phyloP scores from a whole-genome alignment of 768 basidiomycete genomes.

The Nevesoporus exiguus region DNA sequence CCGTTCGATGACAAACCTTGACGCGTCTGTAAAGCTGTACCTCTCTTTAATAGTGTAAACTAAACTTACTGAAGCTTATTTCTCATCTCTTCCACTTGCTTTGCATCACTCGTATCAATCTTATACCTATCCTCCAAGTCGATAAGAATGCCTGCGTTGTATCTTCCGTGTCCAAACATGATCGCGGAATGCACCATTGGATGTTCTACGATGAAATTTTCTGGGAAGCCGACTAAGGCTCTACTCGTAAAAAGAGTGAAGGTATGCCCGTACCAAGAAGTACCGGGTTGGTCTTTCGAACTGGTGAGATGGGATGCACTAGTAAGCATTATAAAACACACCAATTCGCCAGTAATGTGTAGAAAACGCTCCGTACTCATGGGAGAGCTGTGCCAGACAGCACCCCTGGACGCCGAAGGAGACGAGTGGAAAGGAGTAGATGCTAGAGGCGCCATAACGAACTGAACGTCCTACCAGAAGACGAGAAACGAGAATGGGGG shows the following conservation, averaged over 20 bases:
- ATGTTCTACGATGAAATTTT: slow-evolving; percentile 16
- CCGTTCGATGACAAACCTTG: slow-evolving; percentile 15
- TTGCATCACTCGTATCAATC: slow-evolving; percentile 9
- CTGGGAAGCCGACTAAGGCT: slow-evolving; percentile 4
- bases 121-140: slow-evolving; percentile 8
- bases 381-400: neutral
- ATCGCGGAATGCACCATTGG: slow-evolving; percentile 14
- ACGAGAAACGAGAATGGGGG: neutral
- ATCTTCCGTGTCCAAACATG: slow-evolving; percentile 24
- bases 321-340: neutral
- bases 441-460: slow-evolving; percentile 1
- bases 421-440: neutral
- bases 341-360: slow-evolving; percentile 19
- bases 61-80: slow-evolving; percentile 14
- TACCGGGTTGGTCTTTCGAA: slow-evolving; percentile 12
- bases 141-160: slow-evolving; percentile 15
- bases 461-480: slow-evolving; percentile 9
- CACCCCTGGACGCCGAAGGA: neutral
- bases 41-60: neutral
- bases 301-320: neutral
- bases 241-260: neutral
- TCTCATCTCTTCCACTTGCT: slow-evolving; percentile 10
- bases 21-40: neutral
- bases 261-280: slow-evolving; percentile 13
- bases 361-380: slow-evolving; percentile 2